Evolutionary conservation across 305 asterid species (phyloP), one percentile per base, ranked within the genome.

Genomic region (Ruellia speciosa): DNA sequence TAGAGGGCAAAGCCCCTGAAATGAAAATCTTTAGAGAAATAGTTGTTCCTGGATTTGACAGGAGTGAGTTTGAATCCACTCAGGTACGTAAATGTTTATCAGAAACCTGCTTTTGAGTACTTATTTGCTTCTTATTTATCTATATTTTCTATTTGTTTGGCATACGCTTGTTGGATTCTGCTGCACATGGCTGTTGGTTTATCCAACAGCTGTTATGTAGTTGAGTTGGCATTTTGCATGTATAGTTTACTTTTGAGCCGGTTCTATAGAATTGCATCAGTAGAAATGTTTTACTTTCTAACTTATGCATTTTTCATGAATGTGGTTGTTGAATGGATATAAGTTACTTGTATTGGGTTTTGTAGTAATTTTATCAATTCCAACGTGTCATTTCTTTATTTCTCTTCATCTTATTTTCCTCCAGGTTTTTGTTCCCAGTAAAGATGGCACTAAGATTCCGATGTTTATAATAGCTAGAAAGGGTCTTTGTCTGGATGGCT

Each of bases 361-460:
- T 24, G 31, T 4, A 1, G 31, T 24, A 24, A 24, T 2, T 1
- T 2, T 24, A 24, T 24, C 31, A 24, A 24, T 24, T 24, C 4
- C 40, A 43, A 12, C 12, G 49, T 12, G 11, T 12, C 49, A 9
- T 1, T 43, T 43, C n/a, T 43, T n/a, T 12, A 15, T 43, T 4
- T 43, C 7, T 13, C 16, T n/a, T 43, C 16, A 9, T 64, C 14
- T 43, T 8, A 45, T 65, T 45, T 52, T 60, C 50, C 43, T 56
- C 50, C 81, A 92, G 99, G 97, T 84, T 34, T 88, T 86, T 37
- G 90, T 78, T 43, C 70, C 87, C 12, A 81, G 99, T 72, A 92
- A 81, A 71, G 99, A 88, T 64, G 92, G 95, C 53, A 75, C 83
- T 11, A 62, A 48, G 59, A 75, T 88, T 64, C 99, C 99, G 33